Base-by-base conservation (phyloP, 2,329 filamentous ascomycete genomes). In the Alternaria sp. region DNA sequence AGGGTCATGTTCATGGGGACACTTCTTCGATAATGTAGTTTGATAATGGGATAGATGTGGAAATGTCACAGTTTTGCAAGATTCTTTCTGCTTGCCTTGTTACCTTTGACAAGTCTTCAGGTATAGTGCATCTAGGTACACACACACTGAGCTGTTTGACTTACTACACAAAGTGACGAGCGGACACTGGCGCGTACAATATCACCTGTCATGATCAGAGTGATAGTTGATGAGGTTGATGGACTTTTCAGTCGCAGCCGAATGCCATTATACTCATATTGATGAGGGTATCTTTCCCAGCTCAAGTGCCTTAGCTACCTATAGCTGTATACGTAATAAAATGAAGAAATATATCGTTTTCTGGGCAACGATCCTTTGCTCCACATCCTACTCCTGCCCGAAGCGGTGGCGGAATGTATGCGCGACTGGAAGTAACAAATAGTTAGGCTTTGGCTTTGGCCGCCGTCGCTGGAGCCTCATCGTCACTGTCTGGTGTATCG, bases 401-500 rank as follows among this genome's bases (percentile, higher is more conserved):
- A 11, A 27, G 20, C 20, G 36, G 36, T 38, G 4, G 32, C 32
- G 20, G 22, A 36, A 46, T 9, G 25, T 4, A 16, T 25, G 5
- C 25, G 18, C 22, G 27, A 46, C 40, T 32, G 10, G 18, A 43
- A 59, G 32, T n/a, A 11, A 18, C 18, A 50, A 16, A 11, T n/a
- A 38, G 28, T 18, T 27, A 27, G 28, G 36, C 56, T 40, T 63
- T 45, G 54, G 51, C 48, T n/a, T 65, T 62, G 7, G 50, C 54
- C 18, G 61, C 25, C 32, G 61, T 40, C 70, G 28, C 48, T 57
- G 36, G 49, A 54, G 67, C 69, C 38, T 76, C 72, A n/a, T 74
- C 72, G 46, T 75, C 72, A 18, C 62, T 68, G 12, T 74, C 71
- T 7, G 57, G 54, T 48, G 64, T 65, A 3, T 69, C 68, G 7